Base-by-base conservation (phyloP, 192 early-diverging fungal species). In the Coemansia javaensis region DNA sequence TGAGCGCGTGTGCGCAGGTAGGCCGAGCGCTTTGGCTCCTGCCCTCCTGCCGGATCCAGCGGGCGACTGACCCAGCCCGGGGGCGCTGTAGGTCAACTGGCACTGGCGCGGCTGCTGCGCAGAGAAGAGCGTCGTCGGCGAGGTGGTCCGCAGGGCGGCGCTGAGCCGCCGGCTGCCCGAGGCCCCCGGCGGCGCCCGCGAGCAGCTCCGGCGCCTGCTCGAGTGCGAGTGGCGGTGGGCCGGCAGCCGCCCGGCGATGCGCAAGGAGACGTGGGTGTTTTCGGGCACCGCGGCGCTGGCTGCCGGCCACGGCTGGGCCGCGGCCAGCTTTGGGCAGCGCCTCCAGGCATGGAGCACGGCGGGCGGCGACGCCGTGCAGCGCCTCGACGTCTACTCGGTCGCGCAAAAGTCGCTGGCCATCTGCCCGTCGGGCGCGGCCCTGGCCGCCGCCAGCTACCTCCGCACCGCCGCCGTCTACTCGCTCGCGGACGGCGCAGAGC, bases 321-420 rank as follows among this genome's bases (percentile, higher is more conserved):
- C 57, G 7, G 57, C 50, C 32, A 60, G 57, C 35, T 52, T 21
- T 18, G 57, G 43, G 12, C 34, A 49, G 11, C 27, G 16, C 8
- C 44, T 60, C 9, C 49, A 34, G 8, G 57, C 39, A 33, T 60
- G 57, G 57, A 8, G 21, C 3, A 30, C 47, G 18, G 31, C 13
- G 2, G 41, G 47, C 30, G 13, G 18, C 6, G 18, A 30, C 0
- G 17, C 32, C 4, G 30, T 37, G 9, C 37, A 47, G 23, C 15
- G 15, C 28, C 24, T 60, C 13, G 45, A 50, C 14, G 47, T 60
- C 9, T 35, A 49, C 21, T 38, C 50, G 15, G 32, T 51, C 40
- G 34, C 49, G 10, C 49, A 49, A 6, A 60, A 60, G 22, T 42
- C 42, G 3, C 43, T 60, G 16, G 33, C 57, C 30, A 60, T 60